Base-by-base conservation (phyloP, 148 eudicot genomes). In the Dysphania ambrosioides region DNA sequence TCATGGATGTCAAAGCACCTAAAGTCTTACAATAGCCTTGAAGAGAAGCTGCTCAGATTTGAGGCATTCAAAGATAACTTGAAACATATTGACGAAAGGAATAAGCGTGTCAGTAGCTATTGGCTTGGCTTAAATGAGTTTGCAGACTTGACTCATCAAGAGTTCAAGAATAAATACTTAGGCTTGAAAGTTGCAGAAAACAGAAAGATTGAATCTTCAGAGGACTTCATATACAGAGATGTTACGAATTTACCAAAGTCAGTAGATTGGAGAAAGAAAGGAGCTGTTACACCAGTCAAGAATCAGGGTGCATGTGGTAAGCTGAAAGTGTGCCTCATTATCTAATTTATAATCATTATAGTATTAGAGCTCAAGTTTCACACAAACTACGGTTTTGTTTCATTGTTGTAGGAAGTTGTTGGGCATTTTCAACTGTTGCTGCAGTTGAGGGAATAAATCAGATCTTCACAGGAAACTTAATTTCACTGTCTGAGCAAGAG, bases 381-480 rank as follows among this genome's bases (percentile, higher is more conserved):
- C 58, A 53, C 6, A 24, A 53, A 8, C 26, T 53, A 1, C 38
- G 27, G 36, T 57, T 1, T 47, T 44, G 2, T 24, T 61, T 61
- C n/a, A 55, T 16, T 55, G 26, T 23, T 78, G 40, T 63, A 88
- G 91, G 91, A 51, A 88, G 89, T 73, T 88, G 92, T 60, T 88
- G 92, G 89, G 92, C 92, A 36, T 88, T 88, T 66, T 88, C 92
- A 49, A 81, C 92, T 5, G 87, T 88, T 11, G 92, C 86, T 23
- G 82, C 87, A 6, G 89, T 86, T 3, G 91, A 88, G 67, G 89
- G 92, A 29, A 88, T 88, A 72, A 88, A 88, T 72, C 85, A 86
- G 76, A 88, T 88, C 29, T 85, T 79, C 29, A 88, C 92, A 0
- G 89, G 88, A 63, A 83, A 84, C 61, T 49, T 88, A 27, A 83